Conservation (phyloP, 768 basidiomycete species). For the Termitomyces sp. region DNA sequence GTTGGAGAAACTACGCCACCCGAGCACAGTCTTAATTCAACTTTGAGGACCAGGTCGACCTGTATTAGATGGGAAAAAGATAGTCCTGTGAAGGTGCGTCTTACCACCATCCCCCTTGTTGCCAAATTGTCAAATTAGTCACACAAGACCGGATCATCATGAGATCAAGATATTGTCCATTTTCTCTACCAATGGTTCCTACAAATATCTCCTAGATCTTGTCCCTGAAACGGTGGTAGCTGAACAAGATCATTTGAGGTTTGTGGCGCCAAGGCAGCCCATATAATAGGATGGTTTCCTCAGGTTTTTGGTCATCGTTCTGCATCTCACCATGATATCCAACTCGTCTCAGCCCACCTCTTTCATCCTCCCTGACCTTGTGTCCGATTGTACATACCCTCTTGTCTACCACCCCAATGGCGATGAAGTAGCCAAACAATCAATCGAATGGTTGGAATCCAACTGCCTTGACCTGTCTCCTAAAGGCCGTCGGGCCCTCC, state of each 20-base stretch:
- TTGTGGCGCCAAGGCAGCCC: not conserved
- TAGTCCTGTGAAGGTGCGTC: not conserved
- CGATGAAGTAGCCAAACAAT: constrained; percentile 40
- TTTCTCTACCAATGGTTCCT: too few relatives aligned
- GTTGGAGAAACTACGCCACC: not conserved
- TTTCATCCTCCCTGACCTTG: constrained; percentile 52
- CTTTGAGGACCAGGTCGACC: not conserved
- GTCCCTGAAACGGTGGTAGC: not conserved
- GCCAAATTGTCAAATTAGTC: not conserved
- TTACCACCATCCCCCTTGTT: not conserved
- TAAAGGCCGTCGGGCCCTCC: constrained; percentile 42
- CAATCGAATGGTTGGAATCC: constrained; percentile 46
- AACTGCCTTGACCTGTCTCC: constrained; percentile 39
- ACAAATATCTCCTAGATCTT: not conserved
- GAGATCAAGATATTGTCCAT: not conserved
- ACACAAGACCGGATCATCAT: not conserved
- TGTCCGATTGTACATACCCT: constrained; percentile 45
- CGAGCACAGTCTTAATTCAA: not conserved
- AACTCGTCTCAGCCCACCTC: not conserved
- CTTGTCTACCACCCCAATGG: constrained; percentile 40
- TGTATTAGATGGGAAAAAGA: not conserved
- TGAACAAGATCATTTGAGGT: not conserved
- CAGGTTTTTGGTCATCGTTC: not conserved
- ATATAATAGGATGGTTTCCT: not conserved
- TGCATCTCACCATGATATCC: constrained; percentile 1